Evolutionary conservation across 768 basidiomycete genomes (phyloP).

Genomic region (Mycena leptocephala): DNA sequence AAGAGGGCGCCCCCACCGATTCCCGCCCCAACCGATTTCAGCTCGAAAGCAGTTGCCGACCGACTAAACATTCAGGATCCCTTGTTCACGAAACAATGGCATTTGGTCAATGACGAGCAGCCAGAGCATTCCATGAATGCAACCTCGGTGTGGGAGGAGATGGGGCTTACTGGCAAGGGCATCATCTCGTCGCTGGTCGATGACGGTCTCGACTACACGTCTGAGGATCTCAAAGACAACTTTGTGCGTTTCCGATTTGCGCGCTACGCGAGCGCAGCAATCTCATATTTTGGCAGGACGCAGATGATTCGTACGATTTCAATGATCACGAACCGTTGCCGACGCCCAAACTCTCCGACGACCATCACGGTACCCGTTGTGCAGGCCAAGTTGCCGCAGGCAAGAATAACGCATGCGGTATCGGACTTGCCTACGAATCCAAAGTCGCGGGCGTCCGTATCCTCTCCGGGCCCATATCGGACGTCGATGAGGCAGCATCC

Average conservation of each 20-base stretch:
- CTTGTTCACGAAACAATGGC: slow-evolving; percentile 91
- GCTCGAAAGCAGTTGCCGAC: slow-evolving; percentile 66
- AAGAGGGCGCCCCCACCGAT: slow-evolving; percentile 84
- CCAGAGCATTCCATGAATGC: slow-evolving; percentile 94
- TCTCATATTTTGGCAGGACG: slow-evolving; percentile 75
- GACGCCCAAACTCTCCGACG: slow-evolving; percentile 89
- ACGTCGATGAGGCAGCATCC: slow-evolving; percentile 95
- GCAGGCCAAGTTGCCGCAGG: slow-evolving; percentile 96
- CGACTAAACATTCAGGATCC: slow-evolving; percentile 86
- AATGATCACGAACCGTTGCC: slow-evolving; percentile 94
- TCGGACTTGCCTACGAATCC: slow-evolving; percentile 94
- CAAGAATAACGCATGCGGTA: slow-evolving; percentile 94
- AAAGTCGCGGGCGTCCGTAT: slow-evolving; percentile 96
- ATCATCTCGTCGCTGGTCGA: slow-evolving; percentile 93
- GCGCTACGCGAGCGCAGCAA: neutral
- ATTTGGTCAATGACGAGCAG: slow-evolving; percentile 90
- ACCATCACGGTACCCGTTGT: slow-evolving; percentile 98
- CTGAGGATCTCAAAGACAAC: slow-evolving; percentile 89
- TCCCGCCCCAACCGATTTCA: slow-evolving; percentile 54
- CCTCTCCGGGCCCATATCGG: slow-evolving; percentile 94
- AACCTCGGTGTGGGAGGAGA: slow-evolving; percentile 87
- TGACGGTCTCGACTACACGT: slow-evolving; percentile 94
- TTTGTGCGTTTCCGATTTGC: slow-evolving; percentile 76
- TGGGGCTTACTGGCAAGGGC: slow-evolving; percentile 91
- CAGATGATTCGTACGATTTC: slow-evolving; percentile 93